phyloP scores from a whole-genome alignment of 129 eudicot genomes.

The Lactuca saligna region DNA sequence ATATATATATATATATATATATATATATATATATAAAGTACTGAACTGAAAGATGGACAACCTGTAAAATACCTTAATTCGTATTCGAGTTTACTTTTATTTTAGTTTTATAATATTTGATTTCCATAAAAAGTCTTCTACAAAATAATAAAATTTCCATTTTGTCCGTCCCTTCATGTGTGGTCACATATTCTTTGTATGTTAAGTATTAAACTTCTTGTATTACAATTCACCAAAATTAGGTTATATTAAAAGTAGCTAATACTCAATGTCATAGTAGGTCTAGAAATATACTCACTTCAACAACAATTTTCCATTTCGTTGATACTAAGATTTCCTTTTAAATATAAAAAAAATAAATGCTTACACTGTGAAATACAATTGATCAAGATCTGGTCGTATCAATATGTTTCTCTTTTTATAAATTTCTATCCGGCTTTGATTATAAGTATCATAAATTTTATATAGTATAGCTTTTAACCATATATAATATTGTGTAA shows the following conservation, averaged over 20 bases:
- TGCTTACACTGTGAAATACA: not conserved
- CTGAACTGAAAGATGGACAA: not conserved
- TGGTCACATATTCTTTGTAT: conserved; percentile 25
- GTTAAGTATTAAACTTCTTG: conserved; percentile 14
- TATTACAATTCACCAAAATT: conserved; percentile 20
- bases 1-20: not conserved
- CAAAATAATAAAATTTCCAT: conserved; percentile 4
- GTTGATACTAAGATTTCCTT: conserved; percentile 8
- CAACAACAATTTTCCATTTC: conserved; percentile 26
- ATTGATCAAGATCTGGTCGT: not conserved
- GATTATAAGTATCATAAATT: no score
- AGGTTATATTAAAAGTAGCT: conserved; percentile 35
- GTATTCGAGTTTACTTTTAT: not conserved
- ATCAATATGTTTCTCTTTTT: no score
- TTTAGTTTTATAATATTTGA: conserved; percentile 9
- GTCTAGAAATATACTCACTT: conserved; percentile 16
- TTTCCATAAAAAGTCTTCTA: conserved; percentile 21
- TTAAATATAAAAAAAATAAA: not conserved
- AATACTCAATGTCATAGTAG: conserved; percentile 31
- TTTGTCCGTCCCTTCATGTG: conserved; percentile 20
- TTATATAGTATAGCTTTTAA: no score
- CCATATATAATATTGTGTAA: no score
- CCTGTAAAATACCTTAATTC: conserved; percentile 19
- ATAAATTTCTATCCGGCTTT: no score
- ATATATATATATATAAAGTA: not conserved